These are phyloP conservation scores for Neurospora sublineolata DNA, from an alignment of 495 filamentous ascomycete species.

Conservation along the genomic window DNA sequence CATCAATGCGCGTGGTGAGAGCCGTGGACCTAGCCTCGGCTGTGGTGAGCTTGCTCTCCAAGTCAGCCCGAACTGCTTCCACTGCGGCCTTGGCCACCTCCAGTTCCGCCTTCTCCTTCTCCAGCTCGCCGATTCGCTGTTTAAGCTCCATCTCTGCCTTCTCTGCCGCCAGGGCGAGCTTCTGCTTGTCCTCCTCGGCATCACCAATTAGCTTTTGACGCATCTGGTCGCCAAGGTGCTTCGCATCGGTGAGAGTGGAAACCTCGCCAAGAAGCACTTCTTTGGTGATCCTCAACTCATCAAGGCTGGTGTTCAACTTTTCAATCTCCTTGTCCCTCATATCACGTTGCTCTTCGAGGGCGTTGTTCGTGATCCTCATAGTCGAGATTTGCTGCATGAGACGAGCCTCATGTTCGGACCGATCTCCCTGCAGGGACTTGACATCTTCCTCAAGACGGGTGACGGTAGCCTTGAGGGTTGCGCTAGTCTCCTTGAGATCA, in stretches of 20 bases:
- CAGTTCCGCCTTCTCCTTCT: conserved; percentile 26
- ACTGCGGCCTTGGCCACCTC: conserved; percentile 19
- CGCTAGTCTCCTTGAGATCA: conserved; percentile 19
- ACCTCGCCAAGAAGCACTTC: conserved; percentile 5
- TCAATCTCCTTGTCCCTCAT: conserved; percentile 27
- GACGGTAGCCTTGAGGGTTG: conserved; percentile 21
- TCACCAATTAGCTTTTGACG: conserved; percentile 9
- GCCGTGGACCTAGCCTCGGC: conserved; percentile 15
- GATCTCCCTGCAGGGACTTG: conserved; percentile 20
- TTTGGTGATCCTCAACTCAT: conserved; percentile 13
- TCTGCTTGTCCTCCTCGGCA: conserved; percentile 11
- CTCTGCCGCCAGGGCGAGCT: conserved; percentile 9
- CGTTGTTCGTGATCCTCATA: conserved; percentile 22
- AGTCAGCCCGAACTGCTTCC: conserved; percentile 26
- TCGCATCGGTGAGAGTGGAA: conserved; percentile 8
- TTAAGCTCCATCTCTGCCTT: conserved; percentile 17
- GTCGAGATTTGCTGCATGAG: conserved; percentile 25
- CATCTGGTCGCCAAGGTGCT: conserved; percentile 14
- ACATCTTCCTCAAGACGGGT: conserved; percentile 23
- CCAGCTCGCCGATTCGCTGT: conserved; percentile 21
- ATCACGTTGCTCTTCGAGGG: conserved; percentile 27
- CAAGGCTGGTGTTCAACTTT: conserved; percentile 17
- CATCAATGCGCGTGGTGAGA: conserved; percentile 12
- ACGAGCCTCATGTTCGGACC: conserved; percentile 26
- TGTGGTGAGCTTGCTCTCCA: conserved; percentile 12